Evolutionary conservation across 1,139 yeast species (phyloP), one percentile per base, ranked within the genome.

Genomic region (Taiozyma sp.): DNA sequence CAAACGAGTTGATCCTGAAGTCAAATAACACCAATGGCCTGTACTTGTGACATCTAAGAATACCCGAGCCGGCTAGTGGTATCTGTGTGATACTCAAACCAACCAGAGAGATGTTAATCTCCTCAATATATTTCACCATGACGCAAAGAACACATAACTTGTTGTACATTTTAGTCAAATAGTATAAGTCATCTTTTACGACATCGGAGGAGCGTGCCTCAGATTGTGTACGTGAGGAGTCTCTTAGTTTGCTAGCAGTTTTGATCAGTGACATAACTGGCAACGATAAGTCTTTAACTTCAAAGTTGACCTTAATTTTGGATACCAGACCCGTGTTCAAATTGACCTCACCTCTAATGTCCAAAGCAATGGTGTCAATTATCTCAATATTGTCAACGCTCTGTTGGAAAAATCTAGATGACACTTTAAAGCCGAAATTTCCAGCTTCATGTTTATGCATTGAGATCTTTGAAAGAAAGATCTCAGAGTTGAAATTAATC

Each of bases 321-420:
- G 65, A 59, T 13, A 65, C 42, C 8, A 50, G 40, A 12, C 70
- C 71, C 16, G 51, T 56, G 1, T 48, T 27, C n/a, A 64, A 34
- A 50, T 67, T 55, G 4, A 68, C 41, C 2, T 49, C 39, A 4
- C 58, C 62, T 4, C 44, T 39, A 9, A 54, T 44, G 1, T 58
- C 60, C 12, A 59, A 38, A 1, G 52, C 47, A 40, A 58, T 44
- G 1, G 63, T 42, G 41, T 62, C 64, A 9, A 58, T 39, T 4
- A 57, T 22, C n/a, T 59, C 60, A 19, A 57, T 45, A 6, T 45
- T 51, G 43, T 59, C 56, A 22, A 61, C 22, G 8, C 51, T 47
- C 38, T 54, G 57, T 23, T 56, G 60, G 9, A 61, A 48, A 22
- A 55, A 16, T 34, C 59, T 57, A 0, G 55, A 24, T 8, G 46